Base-by-base conservation (phyloP, 192 early-diverging fungal species). In the Coemansia sp. region DNA sequence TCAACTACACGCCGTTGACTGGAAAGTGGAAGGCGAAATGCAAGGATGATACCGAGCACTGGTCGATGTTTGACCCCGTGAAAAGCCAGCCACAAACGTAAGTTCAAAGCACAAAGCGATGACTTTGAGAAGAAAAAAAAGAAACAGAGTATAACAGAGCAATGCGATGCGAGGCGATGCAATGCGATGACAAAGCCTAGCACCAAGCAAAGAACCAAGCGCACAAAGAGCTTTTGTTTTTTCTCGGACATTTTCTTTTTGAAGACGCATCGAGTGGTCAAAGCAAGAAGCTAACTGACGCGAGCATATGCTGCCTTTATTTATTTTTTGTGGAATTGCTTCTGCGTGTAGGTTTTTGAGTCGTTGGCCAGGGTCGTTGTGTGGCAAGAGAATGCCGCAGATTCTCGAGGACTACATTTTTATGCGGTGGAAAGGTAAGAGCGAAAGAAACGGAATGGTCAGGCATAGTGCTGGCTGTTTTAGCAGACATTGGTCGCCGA, bases 361-460 rank as follows among this genome's bases (percentile, higher is more conserved):
- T 30, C 42, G 59, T 40, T 68, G 70, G 77, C 82, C 77, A 3
- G 54, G 48, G 33, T 55, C 59, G 28, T 29, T 78, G 54, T 38
- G 67, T 32, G 76, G 76, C 20, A 69, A 73, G 54, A 80, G 83
- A 55, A 77, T 83, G 58, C 78, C 81, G 25, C 69, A 79, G 58
- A 56, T 85, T 28, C 69, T 80, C 18, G 74, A 89, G 62, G 87
- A 89, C 38, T 87, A 85, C 59, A 82, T 89, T n/a, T 85, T 87
- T 56, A 89, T 89, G 88, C 85, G 88, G 18, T 89, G 88, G 88
- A 89, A 89, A 72, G 86, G 74, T 67, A 71, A 56, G n/a, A n/a
- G n/a, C n/a, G n/a, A n/a, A n/a, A n/a, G n/a, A n/a, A n/a, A n/a
- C n/a, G n/a, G n/a, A n/a, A n/a, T n/a, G n/a, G n/a, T n/a, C n/a